A percentile compares a stretch with the other conserved stretches of the same genome.
These are phyloP conservation scores for Lobulomyces angularis DNA, from an alignment of 192 early-diverging fungal genomes.

Conservation along the genomic window DNA sequence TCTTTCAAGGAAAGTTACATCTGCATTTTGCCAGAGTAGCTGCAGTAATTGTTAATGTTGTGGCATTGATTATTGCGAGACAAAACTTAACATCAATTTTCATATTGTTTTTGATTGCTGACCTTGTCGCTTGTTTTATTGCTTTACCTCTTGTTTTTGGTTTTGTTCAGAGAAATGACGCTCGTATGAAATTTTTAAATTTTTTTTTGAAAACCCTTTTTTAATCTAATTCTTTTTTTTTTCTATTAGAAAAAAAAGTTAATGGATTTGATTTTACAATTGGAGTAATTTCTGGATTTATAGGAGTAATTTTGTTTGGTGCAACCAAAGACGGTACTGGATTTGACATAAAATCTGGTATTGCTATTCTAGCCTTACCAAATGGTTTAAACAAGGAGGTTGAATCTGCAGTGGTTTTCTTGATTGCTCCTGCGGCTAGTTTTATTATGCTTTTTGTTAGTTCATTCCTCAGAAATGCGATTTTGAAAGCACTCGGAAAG, in stretches of 20 bases:
- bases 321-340: too few relatives aligned
- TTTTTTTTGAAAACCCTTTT: too few relatives aligned
- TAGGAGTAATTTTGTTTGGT: conserved; percentile 3
- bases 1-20: conserved; percentile 27
- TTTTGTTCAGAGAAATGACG: neutral
- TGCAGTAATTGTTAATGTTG: conserved; percentile 32
- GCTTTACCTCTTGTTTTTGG: conserved; percentile 5
- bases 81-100: neutral
- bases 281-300: neutral
- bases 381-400: too few relatives aligned
- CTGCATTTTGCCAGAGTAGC: conserved; percentile 28
- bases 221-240: too few relatives aligned
- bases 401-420: too few relatives aligned
- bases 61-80: conserved; percentile 17
- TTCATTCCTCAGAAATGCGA: too few relatives aligned
- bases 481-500: too few relatives aligned
- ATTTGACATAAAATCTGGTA: too few relatives aligned
- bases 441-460: too few relatives aligned
- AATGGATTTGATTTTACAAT: conserved; percentile 9
- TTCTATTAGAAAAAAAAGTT: neutral
- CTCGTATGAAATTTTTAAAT: too few relatives aligned
- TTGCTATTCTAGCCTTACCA: too few relatives aligned
- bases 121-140: conserved; percentile 2
- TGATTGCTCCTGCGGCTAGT: too few relatives aligned
- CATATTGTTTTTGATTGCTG: conserved; percentile 5